Evolutionary conservation across 345 rosid species (phyloP).

Genomic region (Toxicodendron radicans): DNA sequence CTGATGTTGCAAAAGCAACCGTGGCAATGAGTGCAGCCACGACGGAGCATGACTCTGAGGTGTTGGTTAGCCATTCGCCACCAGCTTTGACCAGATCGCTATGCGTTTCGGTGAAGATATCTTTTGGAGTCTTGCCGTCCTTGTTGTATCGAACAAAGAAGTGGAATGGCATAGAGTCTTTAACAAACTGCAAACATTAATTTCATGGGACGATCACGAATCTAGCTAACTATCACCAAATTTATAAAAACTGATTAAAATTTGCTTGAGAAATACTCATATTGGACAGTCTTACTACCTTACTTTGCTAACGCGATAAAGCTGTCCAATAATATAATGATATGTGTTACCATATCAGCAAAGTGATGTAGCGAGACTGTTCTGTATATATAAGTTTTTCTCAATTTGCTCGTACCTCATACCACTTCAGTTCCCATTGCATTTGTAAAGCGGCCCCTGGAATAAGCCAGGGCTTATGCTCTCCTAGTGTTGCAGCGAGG

Average conservation of each 20-base stretch:
- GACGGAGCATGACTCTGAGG: conserved; percentile 50
- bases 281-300: too few relatives aligned
- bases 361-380: too few relatives aligned
- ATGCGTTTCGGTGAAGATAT: conserved; percentile 41
- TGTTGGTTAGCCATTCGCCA: conserved; percentile 43
- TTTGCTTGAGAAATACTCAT: too few relatives aligned
- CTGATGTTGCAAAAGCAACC: conserved; percentile 51
- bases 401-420: conserved; percentile 30
- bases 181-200: conserved; percentile 41
- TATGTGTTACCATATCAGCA: too few relatives aligned
- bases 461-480: conserved; percentile 46
- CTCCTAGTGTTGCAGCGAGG: conserved; percentile 45
- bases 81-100: conserved; percentile 34
- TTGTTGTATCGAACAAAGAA: conserved; percentile 37
- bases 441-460: conserved; percentile 56
- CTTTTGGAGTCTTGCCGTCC: conserved; percentile 27
- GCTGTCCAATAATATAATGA: too few relatives aligned
- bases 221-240: background rate
- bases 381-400: too few relatives aligned
- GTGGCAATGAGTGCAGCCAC: conserved; percentile 56
- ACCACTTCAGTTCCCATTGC: conserved; percentile 72
- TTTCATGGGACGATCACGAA: background rate
- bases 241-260: background rate
- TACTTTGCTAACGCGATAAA: too few relatives aligned
- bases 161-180: conserved; percentile 34